These are phyloP conservation scores for Paraphoma sp. DNA, from an alignment of 2,329 filamentous ascomycete genomes.

Conservation along the genomic window DNA sequence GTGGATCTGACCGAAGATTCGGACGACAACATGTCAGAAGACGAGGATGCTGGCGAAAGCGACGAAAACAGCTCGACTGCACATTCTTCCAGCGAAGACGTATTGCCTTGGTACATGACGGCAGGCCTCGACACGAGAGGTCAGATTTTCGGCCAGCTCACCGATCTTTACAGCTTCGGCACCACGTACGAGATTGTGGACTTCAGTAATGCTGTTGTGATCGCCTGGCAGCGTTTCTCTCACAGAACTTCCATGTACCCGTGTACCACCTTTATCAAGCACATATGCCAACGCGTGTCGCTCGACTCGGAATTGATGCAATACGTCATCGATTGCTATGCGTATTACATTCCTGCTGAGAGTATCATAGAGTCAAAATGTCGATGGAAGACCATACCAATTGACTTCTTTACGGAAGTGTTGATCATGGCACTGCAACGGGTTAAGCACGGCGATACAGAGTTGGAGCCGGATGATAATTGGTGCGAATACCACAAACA, in stretches of 20 bases:
- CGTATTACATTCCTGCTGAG: background rate
- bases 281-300: background rate
- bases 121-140: background rate
- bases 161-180: background rate
- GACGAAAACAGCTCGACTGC: background rate
- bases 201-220: background rate
- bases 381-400: background rate
- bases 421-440: background rate
- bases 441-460: background rate
- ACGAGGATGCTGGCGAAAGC: background rate
- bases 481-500: slow-evolving; percentile 3
- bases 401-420: background rate
- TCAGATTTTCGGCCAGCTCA: background rate
- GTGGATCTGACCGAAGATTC: background rate
- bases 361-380: background rate
- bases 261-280: background rate
- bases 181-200: background rate
- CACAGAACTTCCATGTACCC: background rate
- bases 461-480: background rate
- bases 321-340: background rate
- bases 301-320: background rate
- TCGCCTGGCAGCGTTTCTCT: background rate
- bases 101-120: background rate
- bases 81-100: background rate
- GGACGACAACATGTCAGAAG: background rate